Evolutionary conservation across 768 basidiomycete genomes (phyloP), one percentile per base, ranked within the genome.

Genomic region (Tulasnella sp.): DNA sequence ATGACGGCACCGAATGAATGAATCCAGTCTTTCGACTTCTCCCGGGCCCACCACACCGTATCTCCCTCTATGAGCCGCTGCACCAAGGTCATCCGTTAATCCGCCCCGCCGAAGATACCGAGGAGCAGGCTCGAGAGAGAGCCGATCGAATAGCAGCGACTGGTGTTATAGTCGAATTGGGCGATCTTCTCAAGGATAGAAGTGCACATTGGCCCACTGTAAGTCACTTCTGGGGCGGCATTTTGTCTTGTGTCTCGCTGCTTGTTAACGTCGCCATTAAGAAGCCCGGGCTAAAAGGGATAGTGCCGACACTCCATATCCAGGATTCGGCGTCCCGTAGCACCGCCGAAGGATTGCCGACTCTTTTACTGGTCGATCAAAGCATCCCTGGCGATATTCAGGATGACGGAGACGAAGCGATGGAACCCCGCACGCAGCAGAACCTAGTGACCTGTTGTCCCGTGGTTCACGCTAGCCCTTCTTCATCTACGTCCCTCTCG

Each of bases 81-180:
- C 55, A 76, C 75, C 16, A 61, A 61, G 75, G 75, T 40, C 75
- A 76, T 35, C 48, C 42, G 18, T 29, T 76, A 37, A 44, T 76
- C 61, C 75, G 55, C 48, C 75, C 75, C 7, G 75, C 75, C 13
- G 75, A 76, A 76, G 75, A 76, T 44, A 76, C 75, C 16, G 42
- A 39, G 29, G 35, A 40, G 57, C 48, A 76, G 61, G 26, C 48
- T 39, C 37, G 37, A 46, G 75, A 76, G 57, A 46, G 75, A 40
- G 35, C 29, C 37, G 75, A 35, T 35, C 48, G 55, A 16, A 61
- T 39, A 61, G 46, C 29, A 10, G 20, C 75, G 18, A 29, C 51
- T 39, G 75, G 75, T 61, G 75, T 76, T 35, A 57, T 76, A 35
- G 51, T 76, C 39, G 75, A 76, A 55, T 39, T 76, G 1, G 35